Percentiles rank a stretch among this genome's conserved stretches.
Evolutionary conservation across 306 rosid species (phyloP).

Genomic region (Pyrus communis): DNA sequence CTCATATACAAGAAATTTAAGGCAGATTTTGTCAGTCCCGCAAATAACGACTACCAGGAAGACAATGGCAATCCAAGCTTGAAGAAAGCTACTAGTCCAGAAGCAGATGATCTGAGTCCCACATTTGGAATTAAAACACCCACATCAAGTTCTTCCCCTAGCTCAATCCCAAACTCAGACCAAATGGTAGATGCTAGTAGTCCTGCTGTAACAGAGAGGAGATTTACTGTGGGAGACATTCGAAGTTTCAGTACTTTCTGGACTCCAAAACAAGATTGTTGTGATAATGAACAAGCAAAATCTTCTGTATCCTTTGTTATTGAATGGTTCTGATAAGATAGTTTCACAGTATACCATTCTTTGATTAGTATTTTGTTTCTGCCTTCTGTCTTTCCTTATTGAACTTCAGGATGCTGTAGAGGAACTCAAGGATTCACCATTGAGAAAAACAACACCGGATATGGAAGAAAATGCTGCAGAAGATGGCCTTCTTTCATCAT

Average conservation of each 20-base stretch:
- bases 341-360: constrained; percentile 7
- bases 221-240: constrained; percentile 35
- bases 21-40: constrained; percentile 31
- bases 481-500: constrained; percentile 45
- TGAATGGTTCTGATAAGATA: constrained; percentile 15
- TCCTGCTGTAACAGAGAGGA: constrained; percentile 33
- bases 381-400: constrained; percentile 49
- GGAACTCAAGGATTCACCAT: constrained; percentile 31
- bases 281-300: constrained; percentile 21
- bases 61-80: constrained; percentile 18
- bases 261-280: constrained; percentile 30
- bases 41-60: constrained; percentile 25
- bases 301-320: constrained; percentile 62
- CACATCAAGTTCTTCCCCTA: constrained; percentile 38
- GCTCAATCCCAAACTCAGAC: constrained; percentile 40
- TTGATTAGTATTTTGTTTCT: constrained; percentile 17
- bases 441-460: constrained; percentile 25
- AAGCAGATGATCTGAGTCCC: constrained; percentile 51
- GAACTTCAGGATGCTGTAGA: constrained; percentile 45
- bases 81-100: constrained; percentile 29
- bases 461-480: constrained; percentile 32
- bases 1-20: constrained; percentile 8
- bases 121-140: constrained; percentile 49
- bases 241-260: constrained; percentile 35
- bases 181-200: constrained; percentile 23